phyloP scores from a whole-genome alignment of 108 stramenopile genomes.

The Cyclotella cryptica region DNA sequence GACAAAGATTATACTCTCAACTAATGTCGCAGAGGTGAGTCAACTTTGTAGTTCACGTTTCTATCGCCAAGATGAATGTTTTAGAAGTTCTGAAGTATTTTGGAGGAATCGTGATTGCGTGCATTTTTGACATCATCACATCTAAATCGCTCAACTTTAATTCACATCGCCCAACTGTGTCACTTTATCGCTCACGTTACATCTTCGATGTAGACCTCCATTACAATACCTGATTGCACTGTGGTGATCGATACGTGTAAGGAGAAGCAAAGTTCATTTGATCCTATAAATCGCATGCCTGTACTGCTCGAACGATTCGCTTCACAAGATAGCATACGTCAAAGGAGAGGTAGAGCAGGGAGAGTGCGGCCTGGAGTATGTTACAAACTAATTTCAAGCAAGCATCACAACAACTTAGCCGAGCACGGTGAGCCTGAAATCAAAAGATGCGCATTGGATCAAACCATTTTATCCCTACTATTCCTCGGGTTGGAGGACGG shows the following conservation, averaged over 20 bases:
- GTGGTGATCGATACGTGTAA: slow-evolving; percentile 85
- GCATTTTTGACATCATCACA: not conserved
- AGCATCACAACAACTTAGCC: slow-evolving; percentile 55
- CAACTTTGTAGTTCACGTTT: too few relatives aligned
- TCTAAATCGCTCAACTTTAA: too few relatives aligned
- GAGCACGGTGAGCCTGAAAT: slow-evolving; percentile 87
- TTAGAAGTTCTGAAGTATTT: too few relatives aligned
- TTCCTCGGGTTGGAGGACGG: slow-evolving; percentile 85
- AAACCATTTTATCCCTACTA: slow-evolving; percentile 77
- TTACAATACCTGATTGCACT: slow-evolving; percentile 96
- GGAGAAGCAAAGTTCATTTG: slow-evolving; percentile 88
- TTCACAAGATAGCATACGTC: slow-evolving; percentile 78
- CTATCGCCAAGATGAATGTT: too few relatives aligned
- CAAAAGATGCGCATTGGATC: slow-evolving; percentile 81
- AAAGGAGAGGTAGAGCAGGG: slow-evolving; percentile 86
- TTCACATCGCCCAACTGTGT: too few relatives aligned
- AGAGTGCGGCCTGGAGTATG: slow-evolving; percentile 84
- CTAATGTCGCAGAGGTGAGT: slow-evolving; percentile 94
- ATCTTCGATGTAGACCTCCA: too few relatives aligned
- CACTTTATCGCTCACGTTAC: too few relatives aligned
- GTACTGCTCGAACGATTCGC: slow-evolving; percentile 83
- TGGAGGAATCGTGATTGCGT: too few relatives aligned
- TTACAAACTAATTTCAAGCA: slow-evolving; percentile 82
- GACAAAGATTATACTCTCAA: slow-evolving; percentile 93
- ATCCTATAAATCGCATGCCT: slow-evolving; percentile 90